phyloP scores from a whole-genome alignment of 2,329 filamentous ascomycete genomes.

The Diaporthe vexans region DNA sequence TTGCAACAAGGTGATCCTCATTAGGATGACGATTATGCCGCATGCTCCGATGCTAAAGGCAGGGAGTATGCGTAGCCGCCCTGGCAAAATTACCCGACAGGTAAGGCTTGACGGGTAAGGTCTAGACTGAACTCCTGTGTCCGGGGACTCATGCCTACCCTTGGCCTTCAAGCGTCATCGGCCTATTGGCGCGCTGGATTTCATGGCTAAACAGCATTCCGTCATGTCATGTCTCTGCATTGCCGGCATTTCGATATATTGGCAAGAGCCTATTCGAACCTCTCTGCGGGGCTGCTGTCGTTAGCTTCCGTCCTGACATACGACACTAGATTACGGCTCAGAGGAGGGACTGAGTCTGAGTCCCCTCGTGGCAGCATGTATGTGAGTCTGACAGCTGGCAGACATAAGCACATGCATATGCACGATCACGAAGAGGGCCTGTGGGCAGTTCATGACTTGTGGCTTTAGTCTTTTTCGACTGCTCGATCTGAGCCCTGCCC shows the following conservation, averaged over 20 bases:
- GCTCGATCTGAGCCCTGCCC: neutral
- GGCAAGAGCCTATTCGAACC: neutral
- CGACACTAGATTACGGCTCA: neutral
- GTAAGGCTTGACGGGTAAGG: conserved; percentile 17
- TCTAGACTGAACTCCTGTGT: neutral
- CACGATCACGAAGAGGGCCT: neutral
- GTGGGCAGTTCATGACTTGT: conserved; percentile 17
- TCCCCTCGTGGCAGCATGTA: neutral
- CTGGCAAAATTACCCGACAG: conserved; percentile 28
- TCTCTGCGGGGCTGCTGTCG: neutral
- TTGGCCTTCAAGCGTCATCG: neutral
- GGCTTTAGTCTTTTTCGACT: neutral
- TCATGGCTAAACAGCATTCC: neutral
- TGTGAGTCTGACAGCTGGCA: conserved; percentile 2
- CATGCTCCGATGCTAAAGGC: neutral
- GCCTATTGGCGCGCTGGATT: neutral
- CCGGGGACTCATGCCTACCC: neutral
- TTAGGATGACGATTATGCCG: conserved; percentile 3
- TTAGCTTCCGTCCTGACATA: neutral
- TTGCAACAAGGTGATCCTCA: conserved; percentile 22
- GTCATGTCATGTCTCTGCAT: neutral
- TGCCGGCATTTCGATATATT: conserved; percentile 19
- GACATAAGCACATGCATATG: neutral
- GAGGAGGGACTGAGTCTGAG: neutral
- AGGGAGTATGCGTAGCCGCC: neutral